Evolutionary conservation across 805 yeast genomes (phyloP).

Genomic region (Ogataea polymorpha): DNA sequence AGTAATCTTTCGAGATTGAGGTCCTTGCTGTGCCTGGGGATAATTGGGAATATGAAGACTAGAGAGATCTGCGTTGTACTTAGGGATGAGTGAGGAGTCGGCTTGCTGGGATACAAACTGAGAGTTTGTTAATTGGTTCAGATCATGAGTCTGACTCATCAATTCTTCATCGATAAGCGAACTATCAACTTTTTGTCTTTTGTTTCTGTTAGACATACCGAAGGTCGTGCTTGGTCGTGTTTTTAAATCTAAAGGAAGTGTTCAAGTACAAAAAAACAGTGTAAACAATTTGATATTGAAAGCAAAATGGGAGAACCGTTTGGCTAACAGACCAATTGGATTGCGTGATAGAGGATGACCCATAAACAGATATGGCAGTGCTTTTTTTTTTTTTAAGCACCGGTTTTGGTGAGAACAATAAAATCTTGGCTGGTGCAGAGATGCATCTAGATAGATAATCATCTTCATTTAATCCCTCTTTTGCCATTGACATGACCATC

Average conservation of each 20-base stretch:
- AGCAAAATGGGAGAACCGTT: conserved; percentile 2
- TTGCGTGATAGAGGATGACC: not conserved
- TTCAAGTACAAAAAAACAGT: conserved; percentile 15
- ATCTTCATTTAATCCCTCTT: conserved; percentile 3
- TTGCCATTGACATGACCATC: not conserved
- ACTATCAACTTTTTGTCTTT: conserved; percentile 24
- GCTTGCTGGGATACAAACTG: conserved; percentile 18
- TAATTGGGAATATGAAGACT: conserved; percentile 17
- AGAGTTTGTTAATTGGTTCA: conserved; percentile 14
- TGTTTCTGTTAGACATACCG: conserved; percentile 18
- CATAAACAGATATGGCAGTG: not conserved
- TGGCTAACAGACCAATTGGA: conserved; percentile 1
- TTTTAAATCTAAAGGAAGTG: conserved; percentile 19
- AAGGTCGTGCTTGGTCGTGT: conserved; percentile 13
- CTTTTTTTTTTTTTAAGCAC: not conserved
- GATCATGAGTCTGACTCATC: conserved; percentile 21
- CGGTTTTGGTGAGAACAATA: not conserved
- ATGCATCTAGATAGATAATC: not conserved
- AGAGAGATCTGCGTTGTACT: conserved; percentile 18
- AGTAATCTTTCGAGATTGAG: conserved; percentile 3
- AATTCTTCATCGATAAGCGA: conserved; percentile 25
- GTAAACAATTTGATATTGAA: conserved; percentile 8
- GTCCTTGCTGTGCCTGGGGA: conserved; percentile 13
- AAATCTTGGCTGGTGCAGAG: conserved; percentile 4
- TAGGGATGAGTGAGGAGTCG: conserved; percentile 22